Evolutionary conservation across 192 early-diverging fungal species (phyloP), one percentile per base, ranked within the genome.

Genomic region (Podochytrium sp.): DNA sequence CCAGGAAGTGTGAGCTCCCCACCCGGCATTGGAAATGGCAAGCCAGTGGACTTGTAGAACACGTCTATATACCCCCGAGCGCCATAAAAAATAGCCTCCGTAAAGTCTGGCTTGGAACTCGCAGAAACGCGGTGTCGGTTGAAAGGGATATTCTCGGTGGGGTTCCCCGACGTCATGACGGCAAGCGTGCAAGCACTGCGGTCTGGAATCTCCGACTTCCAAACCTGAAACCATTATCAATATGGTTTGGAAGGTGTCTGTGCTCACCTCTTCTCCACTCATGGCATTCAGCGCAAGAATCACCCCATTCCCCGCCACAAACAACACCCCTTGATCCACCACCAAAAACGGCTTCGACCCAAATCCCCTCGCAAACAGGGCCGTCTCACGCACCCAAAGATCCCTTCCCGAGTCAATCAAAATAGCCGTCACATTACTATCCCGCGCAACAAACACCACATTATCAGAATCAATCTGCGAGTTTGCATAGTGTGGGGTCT

Each of bases 311-410:
- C 65, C 39, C 4, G 41, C 65, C 10, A 50, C 39, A 42, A 49
- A 66, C 65, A 66, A 42, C 12, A 50, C 37, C 23, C 43, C 65
- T n/a, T 49, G 41, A n/a, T 66, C 43, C 7, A 47, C 20, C 43
- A 47, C 10, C 43, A 47, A 47, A 20, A 47, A 47, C 20, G 43
- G 43, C 20, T 47, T 47, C 20, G 43, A 12, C n/a, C n/a, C n/a
- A n/a, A n/a, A n/a, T n/a, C n/a, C n/a, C n/a, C n/a, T n/a, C n/a
- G n/a, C n/a, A n/a, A n/a, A n/a, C 20, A 47, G 20, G 20, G 10
- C 43, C 43, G 10, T 12, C 20, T 47, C 43, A 7, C 7, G 7
- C 20, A 12, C 20, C 43, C 43, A 47, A 20, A 47, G 7, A 7
- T 47, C 43, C 10, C 10, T 20, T 12, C 43, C 43, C 20, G 43